Conservation (phyloP, 2,329 filamentous ascomycete species). For the Aspergillus carbonarius region DNA sequence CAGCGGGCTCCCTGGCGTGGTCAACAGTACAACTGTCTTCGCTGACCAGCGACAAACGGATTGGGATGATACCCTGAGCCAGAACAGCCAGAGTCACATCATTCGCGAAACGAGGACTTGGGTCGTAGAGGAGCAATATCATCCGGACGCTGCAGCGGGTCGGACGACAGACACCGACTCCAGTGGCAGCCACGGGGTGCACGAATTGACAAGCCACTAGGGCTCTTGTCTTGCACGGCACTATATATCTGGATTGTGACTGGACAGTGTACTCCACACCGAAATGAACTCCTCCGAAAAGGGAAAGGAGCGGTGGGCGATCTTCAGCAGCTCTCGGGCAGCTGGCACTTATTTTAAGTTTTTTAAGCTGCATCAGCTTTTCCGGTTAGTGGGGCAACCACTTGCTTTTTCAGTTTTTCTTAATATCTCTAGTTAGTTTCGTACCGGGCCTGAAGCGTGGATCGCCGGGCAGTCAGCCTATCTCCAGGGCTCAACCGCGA, state of each 20-base stretch:
- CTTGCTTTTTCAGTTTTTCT: not conserved
- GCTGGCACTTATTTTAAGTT: not conserved
- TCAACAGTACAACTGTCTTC: not conserved
- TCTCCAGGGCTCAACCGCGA: too few species aligned
- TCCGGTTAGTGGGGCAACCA: not conserved
- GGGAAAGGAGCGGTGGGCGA: not conserved
- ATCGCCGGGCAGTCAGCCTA: not conserved
- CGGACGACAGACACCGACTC: not conserved
- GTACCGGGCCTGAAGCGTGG: not conserved
- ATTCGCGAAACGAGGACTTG: not conserved
- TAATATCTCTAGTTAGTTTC: not conserved
- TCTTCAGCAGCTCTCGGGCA: not conserved
- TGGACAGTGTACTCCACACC: not conserved
- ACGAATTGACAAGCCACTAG: not conserved
- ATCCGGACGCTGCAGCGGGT: not conserved
- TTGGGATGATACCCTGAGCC: not conserved
- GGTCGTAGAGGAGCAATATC: slow-evolving; percentile 2
- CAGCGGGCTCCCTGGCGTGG: not conserved
- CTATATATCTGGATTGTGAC: not conserved
- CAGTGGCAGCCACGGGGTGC: not conserved
- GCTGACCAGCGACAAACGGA: not conserved
- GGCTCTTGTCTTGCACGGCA: not conserved
- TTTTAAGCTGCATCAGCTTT: not conserved
- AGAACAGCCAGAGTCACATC: slow-evolving; percentile 1
- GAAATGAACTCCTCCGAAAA: not conserved